phyloP scores from a whole-genome alignment of 208 protist species.

The Trypanosoma cruzi region DNA sequence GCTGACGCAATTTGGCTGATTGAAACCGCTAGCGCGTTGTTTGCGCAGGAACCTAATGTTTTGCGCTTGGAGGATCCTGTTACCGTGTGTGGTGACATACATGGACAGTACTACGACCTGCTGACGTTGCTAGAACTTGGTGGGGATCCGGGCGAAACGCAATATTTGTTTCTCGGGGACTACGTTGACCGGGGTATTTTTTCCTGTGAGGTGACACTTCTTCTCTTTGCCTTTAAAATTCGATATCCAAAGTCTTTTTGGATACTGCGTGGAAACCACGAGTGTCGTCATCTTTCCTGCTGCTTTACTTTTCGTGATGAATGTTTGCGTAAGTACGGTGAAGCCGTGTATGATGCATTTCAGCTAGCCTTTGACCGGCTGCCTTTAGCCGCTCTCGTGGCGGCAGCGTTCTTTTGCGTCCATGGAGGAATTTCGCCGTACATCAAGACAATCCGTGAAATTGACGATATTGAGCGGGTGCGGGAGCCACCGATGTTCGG shows the following conservation, averaged over 20 bases:
- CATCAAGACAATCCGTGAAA: constrained; percentile 67
- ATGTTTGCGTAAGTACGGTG: constrained; percentile 93
- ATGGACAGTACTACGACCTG: constrained; percentile 98
- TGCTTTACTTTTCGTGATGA: constrained; percentile 98
- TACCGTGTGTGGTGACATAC: constrained; percentile 94
- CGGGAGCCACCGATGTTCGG: constrained; percentile 90
- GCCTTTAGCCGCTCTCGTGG: constrained; percentile 89
- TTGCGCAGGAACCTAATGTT: constrained; percentile 66
- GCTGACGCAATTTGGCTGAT: constrained; percentile 14
- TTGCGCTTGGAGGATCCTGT: constrained; percentile 74
- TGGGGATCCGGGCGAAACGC: constrained; percentile 79
- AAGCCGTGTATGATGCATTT: constrained; percentile 86
- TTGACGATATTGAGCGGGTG: constrained; percentile 94
- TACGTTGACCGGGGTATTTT: constrained; percentile 96
- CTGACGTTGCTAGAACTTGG: constrained; percentile 95
- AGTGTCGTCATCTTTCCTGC: constrained; percentile 97
- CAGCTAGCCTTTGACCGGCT: constrained; percentile 95
- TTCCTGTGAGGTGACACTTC: constrained; percentile 88
- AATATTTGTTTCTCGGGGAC: constrained; percentile 89
- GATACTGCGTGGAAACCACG: constrained; percentile 98
- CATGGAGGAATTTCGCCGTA: constrained; percentile 93
- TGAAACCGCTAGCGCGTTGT: neutral
- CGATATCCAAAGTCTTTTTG: constrained; percentile 90
- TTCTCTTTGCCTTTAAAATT: constrained; percentile 96
- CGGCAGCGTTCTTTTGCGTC: constrained; percentile 93